Evolutionary conservation across 768 basidiomycete genomes (phyloP), one percentile per base, ranked within the genome.

Genomic region (Coprinopsis sp.): DNA sequence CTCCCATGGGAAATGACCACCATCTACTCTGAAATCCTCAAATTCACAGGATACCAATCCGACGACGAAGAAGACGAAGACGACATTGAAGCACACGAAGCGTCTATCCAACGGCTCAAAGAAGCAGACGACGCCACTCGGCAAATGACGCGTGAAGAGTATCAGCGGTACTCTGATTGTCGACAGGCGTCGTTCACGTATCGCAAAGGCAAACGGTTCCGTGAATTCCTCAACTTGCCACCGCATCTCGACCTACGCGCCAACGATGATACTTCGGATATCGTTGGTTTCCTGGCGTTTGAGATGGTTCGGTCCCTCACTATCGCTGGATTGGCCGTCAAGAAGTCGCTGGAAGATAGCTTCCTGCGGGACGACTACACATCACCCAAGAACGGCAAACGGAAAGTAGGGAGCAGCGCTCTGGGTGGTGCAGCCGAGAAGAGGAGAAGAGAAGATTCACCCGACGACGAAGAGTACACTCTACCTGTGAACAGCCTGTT

Each of bases 1-100:
- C 77, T 96, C 3, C 91, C 94, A 33, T 98, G 94, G 94, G 94
- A 97, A 61, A 82, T 96, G 8, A 81, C 82, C 2, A 94, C 91
- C 0, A 86, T 93, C 23, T 97, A 92, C 59, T 86, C 87, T 3
- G 94, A 96, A 59, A 86, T 89, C 14, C 72, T 97, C 16, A 73
- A 73, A 46, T 76, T 82, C 49, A 81, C 71, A 43, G 84, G 83
- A 6, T 85, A 88, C 52, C 87, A 91, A 41, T 84, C 84, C n/a
- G 92, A 94, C 53, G 90, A 92, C 50, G 92, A 94, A 61, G 92
- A 94, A 61, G 94, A 96, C 56, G 93, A 95, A 53, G 93, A 95
- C 54, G 93, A 95, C 55, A 82, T 93, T 23, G 94, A 96, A 63
- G 94, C 94, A 0, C 89, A 93, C 60, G 91, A 94, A 60, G 92